Evolutionary conservation across 177 flowering plant genomes (phyloP).

Genomic region (Vitis hybrid): DNA sequence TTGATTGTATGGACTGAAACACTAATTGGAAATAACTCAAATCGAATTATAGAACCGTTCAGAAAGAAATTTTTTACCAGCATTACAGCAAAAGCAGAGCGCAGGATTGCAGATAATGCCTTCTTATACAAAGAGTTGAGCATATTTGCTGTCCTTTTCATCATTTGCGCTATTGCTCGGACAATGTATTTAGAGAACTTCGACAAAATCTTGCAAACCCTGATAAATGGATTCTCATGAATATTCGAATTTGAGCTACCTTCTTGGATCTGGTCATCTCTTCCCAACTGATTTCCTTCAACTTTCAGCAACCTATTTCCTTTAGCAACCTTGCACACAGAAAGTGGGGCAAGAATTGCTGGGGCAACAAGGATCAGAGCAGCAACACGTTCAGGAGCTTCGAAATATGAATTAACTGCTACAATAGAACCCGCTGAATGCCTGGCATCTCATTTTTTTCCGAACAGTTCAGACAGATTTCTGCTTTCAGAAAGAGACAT

Average conservation of each 20-base stretch:
- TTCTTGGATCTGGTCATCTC: slow-evolving; percentile 24
- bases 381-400: slow-evolving; percentile 91
- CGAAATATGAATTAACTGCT: slow-evolving; percentile 79
- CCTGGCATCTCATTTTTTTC: slow-evolving; percentile 43
- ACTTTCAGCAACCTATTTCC: slow-evolving; percentile 18
- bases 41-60: not conserved
- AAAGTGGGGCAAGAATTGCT: slow-evolving; percentile 71
- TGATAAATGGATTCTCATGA: slow-evolving; percentile 29
- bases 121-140: slow-evolving; percentile 51
- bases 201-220: slow-evolving; percentile 33
- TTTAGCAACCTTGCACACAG: slow-evolving; percentile 22
- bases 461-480: slow-evolving; percentile 15
- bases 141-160: slow-evolving; percentile 50
- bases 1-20: too few relatives aligned
- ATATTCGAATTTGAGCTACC: slow-evolving; percentile 20
- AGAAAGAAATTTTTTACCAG: slow-evolving; percentile 49
- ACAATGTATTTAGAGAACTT: slow-evolving; percentile 33
- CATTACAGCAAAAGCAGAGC: slow-evolving; percentile 58
- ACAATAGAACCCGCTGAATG: slow-evolving; percentile 93
- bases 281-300: slow-evolving; percentile 20
- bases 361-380: slow-evolving; percentile 95
- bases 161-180: slow-evolving; percentile 27
- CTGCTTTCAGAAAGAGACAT: slow-evolving; percentile 18
- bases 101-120: slow-evolving; percentile 55
- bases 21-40: not conserved